A percentile compares a stretch with the other conserved stretches of the same genome.
Conservation (phyloP, 108 stramenopile genomes). For the Cyclotella distinguenda region DNA sequence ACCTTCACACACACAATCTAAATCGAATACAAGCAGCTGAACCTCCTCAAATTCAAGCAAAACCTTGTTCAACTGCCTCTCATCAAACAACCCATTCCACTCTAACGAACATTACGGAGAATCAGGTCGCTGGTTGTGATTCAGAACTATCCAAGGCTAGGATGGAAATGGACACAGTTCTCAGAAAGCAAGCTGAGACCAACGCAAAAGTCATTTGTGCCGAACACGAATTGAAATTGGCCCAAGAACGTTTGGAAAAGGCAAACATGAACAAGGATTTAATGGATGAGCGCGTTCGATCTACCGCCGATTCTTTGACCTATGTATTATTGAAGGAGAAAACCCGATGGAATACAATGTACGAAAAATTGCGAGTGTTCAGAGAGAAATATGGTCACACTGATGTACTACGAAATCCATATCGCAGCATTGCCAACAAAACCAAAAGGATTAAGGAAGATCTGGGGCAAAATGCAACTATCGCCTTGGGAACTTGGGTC, state of each 20-base stretch:
- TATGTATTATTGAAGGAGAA: conserved; percentile 22
- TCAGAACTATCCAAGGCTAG: neutral
- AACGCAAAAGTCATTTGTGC: conserved; percentile 6
- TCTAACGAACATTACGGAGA: neutral
- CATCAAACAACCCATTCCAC: no score
- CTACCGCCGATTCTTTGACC: conserved; percentile 9
- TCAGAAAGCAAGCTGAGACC: conserved; percentile 13
- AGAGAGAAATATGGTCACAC: conserved; percentile 52
- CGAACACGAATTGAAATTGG: conserved; percentile 15
- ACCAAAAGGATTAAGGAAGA: neutral
- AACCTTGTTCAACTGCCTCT: no score
- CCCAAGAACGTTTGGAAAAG: conserved; percentile 5
- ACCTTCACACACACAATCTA: no score
- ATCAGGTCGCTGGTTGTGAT: neutral
- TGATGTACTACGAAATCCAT: conserved; percentile 32
- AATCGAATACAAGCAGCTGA: no score
- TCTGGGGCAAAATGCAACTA: conserved; percentile 4
- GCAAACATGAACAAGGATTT: conserved; percentile 10
- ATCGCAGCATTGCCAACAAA: neutral
- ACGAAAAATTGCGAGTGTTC: conserved; percentile 43
- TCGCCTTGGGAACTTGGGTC: conserved; percentile 29
- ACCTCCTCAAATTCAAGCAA: no score
- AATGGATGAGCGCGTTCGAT: conserved; percentile 16
- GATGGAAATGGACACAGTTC: conserved; percentile 16
- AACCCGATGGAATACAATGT: conserved; percentile 53